A percentile compares a stretch with the other conserved stretches of the same genome.
Evolutionary conservation across 179 eudicot genomes (phyloP).

Genomic region (Sideroxylon spinosum): DNA sequence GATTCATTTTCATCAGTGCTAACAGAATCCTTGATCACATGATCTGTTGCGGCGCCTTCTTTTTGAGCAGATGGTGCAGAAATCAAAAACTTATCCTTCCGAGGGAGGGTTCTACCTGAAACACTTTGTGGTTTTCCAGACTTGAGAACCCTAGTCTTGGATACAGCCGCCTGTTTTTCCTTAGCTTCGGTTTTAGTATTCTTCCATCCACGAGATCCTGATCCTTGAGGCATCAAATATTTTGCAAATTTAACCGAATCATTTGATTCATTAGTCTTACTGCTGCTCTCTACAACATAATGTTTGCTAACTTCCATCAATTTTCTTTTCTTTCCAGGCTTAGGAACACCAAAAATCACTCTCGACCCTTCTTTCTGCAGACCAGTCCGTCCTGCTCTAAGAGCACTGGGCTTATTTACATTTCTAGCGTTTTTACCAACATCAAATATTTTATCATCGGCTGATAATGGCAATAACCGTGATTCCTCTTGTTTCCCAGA

Average conservation of each 20-base stretch:
- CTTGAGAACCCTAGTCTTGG: slow-evolving; percentile 40
- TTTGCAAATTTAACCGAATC: slow-evolving; percentile 51
- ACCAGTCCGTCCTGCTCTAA: slow-evolving; percentile 56
- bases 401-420: slow-evolving; percentile 42
- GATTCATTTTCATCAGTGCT: slow-evolving; percentile 42
- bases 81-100: slow-evolving; percentile 31
- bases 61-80: slow-evolving; percentile 23
- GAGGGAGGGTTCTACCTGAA: slow-evolving; percentile 42
- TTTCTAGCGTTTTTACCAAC: slow-evolving; percentile 52
- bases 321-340: slow-evolving; percentile 87
- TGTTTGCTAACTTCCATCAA: slow-evolving; percentile 98
- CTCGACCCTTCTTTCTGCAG: slow-evolving; percentile 71
- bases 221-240: slow-evolving; percentile 51
- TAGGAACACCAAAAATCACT: slow-evolving; percentile 90
- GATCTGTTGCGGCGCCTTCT: slow-evolving; percentile 21
- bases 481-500: slow-evolving; percentile 39
- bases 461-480: slow-evolving; percentile 43
- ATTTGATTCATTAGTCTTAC: slow-evolving; percentile 40
- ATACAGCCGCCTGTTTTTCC: slow-evolving; percentile 51
- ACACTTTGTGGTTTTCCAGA: slow-evolving; percentile 46
- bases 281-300: slow-evolving; percentile 48
- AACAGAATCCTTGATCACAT: slow-evolving; percentile 32
- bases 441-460: slow-evolving; percentile 56
- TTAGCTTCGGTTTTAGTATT: slow-evolving; percentile 46
- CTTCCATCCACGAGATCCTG: slow-evolving; percentile 60